Evolutionary conservation across 345 rosid species (phyloP), one percentile per base, ranked within the genome.

Genomic region (Erucastrum elatum): DNA sequence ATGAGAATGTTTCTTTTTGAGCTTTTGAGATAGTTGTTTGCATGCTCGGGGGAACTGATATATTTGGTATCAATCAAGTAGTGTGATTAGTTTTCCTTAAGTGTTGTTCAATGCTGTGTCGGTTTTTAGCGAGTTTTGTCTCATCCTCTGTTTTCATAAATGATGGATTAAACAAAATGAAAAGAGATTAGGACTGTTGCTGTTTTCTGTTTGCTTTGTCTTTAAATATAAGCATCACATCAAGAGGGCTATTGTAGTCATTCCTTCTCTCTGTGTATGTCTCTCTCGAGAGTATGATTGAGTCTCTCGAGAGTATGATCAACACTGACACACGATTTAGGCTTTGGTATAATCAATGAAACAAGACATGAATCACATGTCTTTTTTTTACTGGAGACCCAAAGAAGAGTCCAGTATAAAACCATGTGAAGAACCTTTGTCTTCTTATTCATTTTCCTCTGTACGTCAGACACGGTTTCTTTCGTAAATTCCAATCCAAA

Each of bases 391-490:
- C 75, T 77, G 58, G 56, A 64, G 70, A 70, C 44, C 29, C 25
- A 63, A 13, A 51, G 44, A 75, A 53, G 68, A 6, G 44, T 26
- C 66, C 41, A 56, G 29, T 67, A 68, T 30, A 33, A 44, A 68
- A 33, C 69, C 81, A 77, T 71, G 72, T 78, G 81, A 71, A 71
- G 35, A 65, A 58, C 66, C 26, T 39, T 71, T 65, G 81, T 64
- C 81, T 0, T 41, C 49, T 35, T 66, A 55, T 55, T 31, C 9
- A 3, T 66, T 26, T 41, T 55, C 21, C 66, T 70, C 70, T 61
- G 33, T n/a, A n/a, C 0, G 56, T 51, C 56, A 2, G 56, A 51
- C 56, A 13, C 56, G 56, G 56, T 64, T 21, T 71, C 37, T 41
- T 29, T 9, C 15, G 10, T 8, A 27, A 64, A 64, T 11, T 71